phyloP scores from a whole-genome alignment of 2,329 filamentous ascomycete species.

The Neophaeococcomyces aloes region DNA sequence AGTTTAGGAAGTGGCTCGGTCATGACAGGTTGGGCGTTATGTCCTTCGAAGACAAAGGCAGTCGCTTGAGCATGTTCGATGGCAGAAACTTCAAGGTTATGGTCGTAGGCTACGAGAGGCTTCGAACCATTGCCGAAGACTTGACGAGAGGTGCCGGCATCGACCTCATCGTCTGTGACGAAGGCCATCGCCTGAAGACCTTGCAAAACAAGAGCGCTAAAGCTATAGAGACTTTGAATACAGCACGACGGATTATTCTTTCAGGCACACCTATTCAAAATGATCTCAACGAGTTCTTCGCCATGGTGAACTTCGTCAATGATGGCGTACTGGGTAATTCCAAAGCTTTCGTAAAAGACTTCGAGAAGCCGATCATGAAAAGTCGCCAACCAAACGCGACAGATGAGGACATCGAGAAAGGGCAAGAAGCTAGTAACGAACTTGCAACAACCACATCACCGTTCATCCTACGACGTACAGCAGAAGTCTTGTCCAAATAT shows the following conservation, averaged over 20 bases:
- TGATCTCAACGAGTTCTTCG: constrained; percentile 56
- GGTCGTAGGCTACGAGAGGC: constrained; percentile 64
- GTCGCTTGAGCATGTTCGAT: constrained; percentile 57
- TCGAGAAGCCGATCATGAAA: constrained; percentile 54
- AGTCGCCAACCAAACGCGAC: constrained; percentile 55
- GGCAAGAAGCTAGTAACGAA: constrained; percentile 51
- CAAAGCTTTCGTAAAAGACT: constrained; percentile 52
- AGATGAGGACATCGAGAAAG: constrained; percentile 52
- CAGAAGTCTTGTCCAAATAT: constrained; percentile 55
- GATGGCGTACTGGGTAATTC: constrained; percentile 54
- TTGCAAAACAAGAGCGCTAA: constrained; percentile 57
- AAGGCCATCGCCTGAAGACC: constrained; percentile 58
- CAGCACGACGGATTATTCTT: constrained; percentile 50
- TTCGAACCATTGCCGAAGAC: constrained; percentile 55
- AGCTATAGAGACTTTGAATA: constrained; percentile 55
- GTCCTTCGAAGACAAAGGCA: constrained; percentile 50
- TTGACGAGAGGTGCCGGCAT: constrained; percentile 52
- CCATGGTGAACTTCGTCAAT: constrained; percentile 59
- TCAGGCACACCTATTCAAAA: constrained; percentile 61
- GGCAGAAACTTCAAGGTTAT: constrained; percentile 59
- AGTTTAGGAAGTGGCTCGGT: constrained; percentile 64
- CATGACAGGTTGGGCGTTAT: constrained; percentile 60
- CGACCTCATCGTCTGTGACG: constrained; percentile 61
- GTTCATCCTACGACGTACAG: constrained; percentile 57
- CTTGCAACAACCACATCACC: constrained; percentile 49